Base-by-base conservation (phyloP, 2,329 filamentous ascomycete genomes). In the Cordyceps cateniannulata region DNA sequence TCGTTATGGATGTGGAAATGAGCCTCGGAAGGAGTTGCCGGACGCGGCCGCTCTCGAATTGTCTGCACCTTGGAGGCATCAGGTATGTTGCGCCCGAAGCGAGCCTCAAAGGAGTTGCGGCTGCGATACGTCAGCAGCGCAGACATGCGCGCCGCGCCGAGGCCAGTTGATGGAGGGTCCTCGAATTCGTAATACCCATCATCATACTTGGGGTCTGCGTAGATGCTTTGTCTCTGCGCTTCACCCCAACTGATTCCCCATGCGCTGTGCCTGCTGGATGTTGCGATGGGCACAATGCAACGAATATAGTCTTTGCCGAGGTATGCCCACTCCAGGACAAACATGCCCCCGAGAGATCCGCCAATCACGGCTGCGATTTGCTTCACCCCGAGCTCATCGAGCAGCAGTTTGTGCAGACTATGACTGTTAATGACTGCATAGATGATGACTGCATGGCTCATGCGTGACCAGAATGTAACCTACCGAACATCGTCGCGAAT, bases 191-290 rank as follows among this genome's bases (percentile, higher is more conserved):
- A 99, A 76, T 97, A 98, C 49, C 95, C 95, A 69, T 98, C 93
- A 64, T 97, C 92, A 73, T 99, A 99, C 77, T 97, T 98, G 35
- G 95, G 95, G 72, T 99, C 95, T 44, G 91, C 93, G 76, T 98
- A 99, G 72, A 99, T 98, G 81, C 89, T 93, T 76, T 95, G 90
- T 56, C 91, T 82, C 73, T 96, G 91, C 3, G 90, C 90, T 72
- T 95, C 91, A 47, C 90, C 90, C 91, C 91, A 96, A 74, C 89
- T 93, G 69, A 95, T 96, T 25, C 91, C 88, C 91, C 91, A 96
- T 5, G 91, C 91, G 68, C 90, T 93, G 73, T 95, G 91, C 47
- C 88, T 81, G 66, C 89, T 90, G 8, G 90, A 93, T 6, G 91
- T 95, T 24, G 91, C 91, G 67, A 96, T 93, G 16, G 91, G 89